Percentiles rank a stretch among this genome's conserved stretches.
phyloP scores from a whole-genome alignment of 1,284 basidiomycete genomes.

The Sanghuangporus baumii region DNA sequence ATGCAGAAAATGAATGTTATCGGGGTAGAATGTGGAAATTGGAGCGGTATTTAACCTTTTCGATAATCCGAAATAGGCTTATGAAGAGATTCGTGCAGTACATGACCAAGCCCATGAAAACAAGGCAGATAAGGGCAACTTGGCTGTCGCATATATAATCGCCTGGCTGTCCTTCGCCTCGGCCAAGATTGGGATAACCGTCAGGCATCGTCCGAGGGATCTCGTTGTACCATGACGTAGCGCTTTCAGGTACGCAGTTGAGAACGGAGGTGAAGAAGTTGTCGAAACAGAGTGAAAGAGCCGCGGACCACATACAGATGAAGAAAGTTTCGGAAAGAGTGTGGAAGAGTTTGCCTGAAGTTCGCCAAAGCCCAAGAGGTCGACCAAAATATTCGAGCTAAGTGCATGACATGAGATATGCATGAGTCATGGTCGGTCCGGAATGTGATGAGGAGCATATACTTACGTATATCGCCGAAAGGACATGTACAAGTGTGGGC shows the following conservation, averaged over 20 bases:
- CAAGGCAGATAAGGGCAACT: slow-evolving; percentile 67
- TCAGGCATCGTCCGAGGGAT: slow-evolving; percentile 39
- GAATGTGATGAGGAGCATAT: neutral
- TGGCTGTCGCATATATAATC: slow-evolving; percentile 64
- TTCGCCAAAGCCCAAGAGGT: slow-evolving; percentile 85
- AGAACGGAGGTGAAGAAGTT: slow-evolving; percentile 87
- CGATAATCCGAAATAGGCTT: slow-evolving; percentile 81
- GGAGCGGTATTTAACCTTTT: slow-evolving; percentile 62
- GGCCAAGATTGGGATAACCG: slow-evolving; percentile 32
- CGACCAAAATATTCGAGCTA: slow-evolving; percentile 89
- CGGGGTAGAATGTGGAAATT: neutral
- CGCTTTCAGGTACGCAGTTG: slow-evolving; percentile 58
- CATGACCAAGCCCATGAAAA: slow-evolving; percentile 67
- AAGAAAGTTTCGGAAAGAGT: slow-evolving; percentile 82
- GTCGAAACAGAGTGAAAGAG: slow-evolving; percentile 82
- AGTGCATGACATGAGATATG: neutral
- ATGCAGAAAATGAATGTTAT: neutral
- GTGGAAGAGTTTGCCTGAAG: slow-evolving; percentile 75
- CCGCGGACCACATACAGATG: slow-evolving; percentile 90
- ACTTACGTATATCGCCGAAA: slow-evolving; percentile 72
- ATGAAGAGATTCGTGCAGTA: slow-evolving; percentile 81
- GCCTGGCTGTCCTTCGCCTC: slow-evolving; percentile 42
- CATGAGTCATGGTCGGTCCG: neutral
- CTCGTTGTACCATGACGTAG: slow-evolving; percentile 66
- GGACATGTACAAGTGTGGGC: slow-evolving; percentile 79